A percentile compares a stretch with the other conserved stretches of the same genome.
phyloP scores from a whole-genome alignment of 352 stramenopile genomes.

The Phytopythium mirpurense region DNA sequence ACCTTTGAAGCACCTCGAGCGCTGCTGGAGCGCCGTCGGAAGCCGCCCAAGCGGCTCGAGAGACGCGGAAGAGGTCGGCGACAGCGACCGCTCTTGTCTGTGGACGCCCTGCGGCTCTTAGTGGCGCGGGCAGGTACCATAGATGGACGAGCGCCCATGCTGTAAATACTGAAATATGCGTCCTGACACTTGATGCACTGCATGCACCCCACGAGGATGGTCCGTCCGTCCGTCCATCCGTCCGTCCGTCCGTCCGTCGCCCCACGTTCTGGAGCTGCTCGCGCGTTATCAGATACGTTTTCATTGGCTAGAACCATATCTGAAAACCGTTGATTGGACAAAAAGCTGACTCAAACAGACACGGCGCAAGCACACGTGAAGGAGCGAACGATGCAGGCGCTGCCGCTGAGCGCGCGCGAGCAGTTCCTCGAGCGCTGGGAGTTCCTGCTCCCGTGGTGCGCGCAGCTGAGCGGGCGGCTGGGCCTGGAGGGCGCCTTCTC shows the following conservation, averaged over 20 bases:
- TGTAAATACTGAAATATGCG: conserved; percentile 1
- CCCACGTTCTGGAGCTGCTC: neutral
- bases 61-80: neutral
- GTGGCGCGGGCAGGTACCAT: neutral
- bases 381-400: conserved; percentile 10
- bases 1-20: no score
- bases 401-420: conserved; percentile 4
- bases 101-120: neutral
- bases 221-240: no score
- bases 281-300: neutral
- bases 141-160: neutral
- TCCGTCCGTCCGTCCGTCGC: no score
- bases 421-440: conserved; percentile 9
- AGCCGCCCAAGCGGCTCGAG: neutral
- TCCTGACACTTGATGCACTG: neutral
- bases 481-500: conserved; percentile 13
- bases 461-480: conserved; percentile 13
- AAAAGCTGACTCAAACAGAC: no score
- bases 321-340: neutral
- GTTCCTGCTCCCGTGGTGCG: conserved; percentile 26
- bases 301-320: conserved; percentile 1
- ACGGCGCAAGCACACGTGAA: no score
- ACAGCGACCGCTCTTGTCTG: no score
- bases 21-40: conserved; percentile 2
- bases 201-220: no score